Percentiles rank a stretch among this genome's conserved stretches.
Conservation (phyloP, 768 basidiomycete genomes). For the Amanita polypyramis region DNA sequence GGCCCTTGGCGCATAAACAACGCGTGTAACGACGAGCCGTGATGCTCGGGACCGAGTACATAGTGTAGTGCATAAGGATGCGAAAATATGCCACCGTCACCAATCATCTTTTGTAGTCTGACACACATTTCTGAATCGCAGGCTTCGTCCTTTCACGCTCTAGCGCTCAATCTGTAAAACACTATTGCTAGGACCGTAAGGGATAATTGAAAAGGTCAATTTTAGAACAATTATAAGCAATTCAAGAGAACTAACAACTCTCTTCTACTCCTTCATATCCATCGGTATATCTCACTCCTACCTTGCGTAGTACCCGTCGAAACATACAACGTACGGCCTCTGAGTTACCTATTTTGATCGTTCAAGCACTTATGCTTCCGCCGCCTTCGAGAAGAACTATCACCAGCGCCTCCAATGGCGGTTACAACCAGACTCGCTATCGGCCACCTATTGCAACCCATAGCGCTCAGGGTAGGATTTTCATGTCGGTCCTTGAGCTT, state of each 20-base stretch:
- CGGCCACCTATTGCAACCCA: neutral
- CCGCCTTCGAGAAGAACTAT: neutral
- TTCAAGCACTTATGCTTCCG: neutral
- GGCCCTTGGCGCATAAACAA: neutral
- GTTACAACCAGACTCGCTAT: neutral
- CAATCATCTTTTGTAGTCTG: neutral
- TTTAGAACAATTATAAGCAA: slow-evolving; percentile 4
- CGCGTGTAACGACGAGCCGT: too few relatives aligned
- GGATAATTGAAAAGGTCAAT: neutral
- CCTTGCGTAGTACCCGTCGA: neutral
- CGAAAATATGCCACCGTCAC: neutral
- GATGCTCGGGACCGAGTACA: too few relatives aligned
- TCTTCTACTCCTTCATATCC: neutral
- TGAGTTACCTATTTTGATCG: neutral
- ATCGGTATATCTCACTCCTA: neutral
- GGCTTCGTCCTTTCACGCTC: neutral
- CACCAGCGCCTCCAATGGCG: neutral
- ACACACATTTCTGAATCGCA: neutral
- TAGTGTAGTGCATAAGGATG: too few relatives aligned
- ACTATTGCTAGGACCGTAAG: neutral
- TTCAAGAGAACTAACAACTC: neutral
- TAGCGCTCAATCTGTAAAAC: neutral
- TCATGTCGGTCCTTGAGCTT: neutral
- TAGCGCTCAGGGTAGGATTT: neutral
- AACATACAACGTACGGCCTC: slow-evolving; percentile 1